Evolutionary conservation across 2,329 filamentous ascomycete species (phyloP), one percentile per base, ranked within the genome.

Genomic region (Mycocentrospora acerina): DNA sequence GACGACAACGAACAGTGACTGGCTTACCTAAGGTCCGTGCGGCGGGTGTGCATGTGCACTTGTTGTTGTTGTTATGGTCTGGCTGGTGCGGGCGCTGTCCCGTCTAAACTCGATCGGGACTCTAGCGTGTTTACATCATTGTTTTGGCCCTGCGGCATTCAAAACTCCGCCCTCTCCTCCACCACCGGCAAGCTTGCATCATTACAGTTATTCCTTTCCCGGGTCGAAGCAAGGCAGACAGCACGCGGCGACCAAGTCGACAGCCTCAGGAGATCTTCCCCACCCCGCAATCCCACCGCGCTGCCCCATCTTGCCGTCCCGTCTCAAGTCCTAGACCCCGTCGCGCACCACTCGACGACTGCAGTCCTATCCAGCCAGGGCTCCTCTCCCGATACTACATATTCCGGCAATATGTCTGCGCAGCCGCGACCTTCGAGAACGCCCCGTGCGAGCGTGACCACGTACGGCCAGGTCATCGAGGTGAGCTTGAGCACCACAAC

Each of bases 401-500:
- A 37, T 48, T 52, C 44, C 13, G n/a, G 35, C 42, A 37, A 18
- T 28, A 59, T 59, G 55, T 56, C 55, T 58, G 56, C 61, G 44
- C 55, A 49, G 17, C 41, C 47, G 40, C 53, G 55, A 48, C 44
- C 47, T 29, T 51, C 53, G 34, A 60, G 43, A 37, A 59, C 63
- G 59, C 51, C 62, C 46, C 60, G 59, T 45, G 48, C 57, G 24
- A 55, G 51, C 37, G 46, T 59, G 40, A 72, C 58, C 38, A 86
- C 82, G 70, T 81, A 88, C 73, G 90, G 88, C 48, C 88, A 95
- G 74, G 83, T 95, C 58, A 90, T 96, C 65, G 90, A 96, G 75
- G 96, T 95, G 71, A 95, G 96, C 60, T n/a, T n/a, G n/a, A n/a
- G n/a, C n/a, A n/a, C n/a, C n/a, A 60, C 81, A 50, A 50, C 44